Conservation (phyloP, 148 eudicot species). For the Spergularia marina region DNA sequence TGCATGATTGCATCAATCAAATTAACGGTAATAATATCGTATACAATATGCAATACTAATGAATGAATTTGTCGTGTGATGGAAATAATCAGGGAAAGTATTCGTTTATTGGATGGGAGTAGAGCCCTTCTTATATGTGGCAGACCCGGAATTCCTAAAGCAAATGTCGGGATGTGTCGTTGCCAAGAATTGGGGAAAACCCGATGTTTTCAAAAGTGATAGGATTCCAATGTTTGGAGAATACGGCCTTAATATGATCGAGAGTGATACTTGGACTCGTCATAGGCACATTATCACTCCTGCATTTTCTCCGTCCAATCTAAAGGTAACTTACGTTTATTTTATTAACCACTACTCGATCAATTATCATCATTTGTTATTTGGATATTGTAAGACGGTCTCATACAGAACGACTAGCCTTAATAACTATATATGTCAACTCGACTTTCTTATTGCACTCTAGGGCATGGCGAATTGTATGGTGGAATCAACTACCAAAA, state of each 20-base stretch:
- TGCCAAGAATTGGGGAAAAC: slow-evolving; percentile 93
- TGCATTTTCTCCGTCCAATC: slow-evolving; percentile 69
- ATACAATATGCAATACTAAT: not conserved
- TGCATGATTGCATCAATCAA: too few species aligned
- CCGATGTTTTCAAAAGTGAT: slow-evolving; percentile 66
- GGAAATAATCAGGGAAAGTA: slow-evolving; percentile 66
- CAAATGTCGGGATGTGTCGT: slow-evolving; percentile 56
- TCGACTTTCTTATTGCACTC: not conserved
- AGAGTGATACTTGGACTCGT: slow-evolving; percentile 77
- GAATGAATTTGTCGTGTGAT: not conserved
- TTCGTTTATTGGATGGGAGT: slow-evolving; percentile 89
- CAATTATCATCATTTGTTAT: not conserved
- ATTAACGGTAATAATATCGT: too few species aligned
- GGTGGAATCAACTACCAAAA: slow-evolving; percentile 62
- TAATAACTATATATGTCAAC: not conserved
- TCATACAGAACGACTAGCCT: not conserved
- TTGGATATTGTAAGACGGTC: not conserved
- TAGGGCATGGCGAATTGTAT: slow-evolving; percentile 81
- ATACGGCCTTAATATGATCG: slow-evolving; percentile 71
- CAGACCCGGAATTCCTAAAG: slow-evolving; percentile 74
- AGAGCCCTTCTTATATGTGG: slow-evolving; percentile 90
- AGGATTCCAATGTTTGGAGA: slow-evolving; percentile 86
- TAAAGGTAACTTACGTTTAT: slow-evolving; percentile 50
- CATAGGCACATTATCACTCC: slow-evolving; percentile 86
- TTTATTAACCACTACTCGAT: too few species aligned